Conservation (phyloP, 2,329 filamentous ascomycete genomes). For the Aspergillus vadensis region DNA sequence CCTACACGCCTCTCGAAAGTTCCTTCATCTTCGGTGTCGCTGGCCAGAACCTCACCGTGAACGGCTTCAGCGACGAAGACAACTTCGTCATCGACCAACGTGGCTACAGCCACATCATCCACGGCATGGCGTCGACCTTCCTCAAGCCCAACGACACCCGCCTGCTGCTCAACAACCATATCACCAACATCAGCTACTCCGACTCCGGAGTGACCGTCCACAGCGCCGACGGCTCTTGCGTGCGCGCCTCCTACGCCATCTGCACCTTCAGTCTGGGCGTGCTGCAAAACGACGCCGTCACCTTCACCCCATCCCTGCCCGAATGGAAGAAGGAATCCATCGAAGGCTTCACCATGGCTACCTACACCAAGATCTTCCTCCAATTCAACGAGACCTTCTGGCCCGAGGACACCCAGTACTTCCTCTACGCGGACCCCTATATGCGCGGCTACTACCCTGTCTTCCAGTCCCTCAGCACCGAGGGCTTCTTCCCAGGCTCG, state of each 20-base stretch:
- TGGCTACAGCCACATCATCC: slow-evolving; percentile 61
- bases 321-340: slow-evolving; percentile 66
- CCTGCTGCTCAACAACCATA: slow-evolving; percentile 60
- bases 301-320: slow-evolving; percentile 62
- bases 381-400: slow-evolving; percentile 70
- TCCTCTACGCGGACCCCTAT: slow-evolving; percentile 54
- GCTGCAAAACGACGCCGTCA: slow-evolving; percentile 61
- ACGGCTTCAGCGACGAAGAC: slow-evolving; percentile 63
- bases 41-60: slow-evolving; percentile 61
- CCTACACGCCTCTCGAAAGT: slow-evolving; percentile 58
- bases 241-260: slow-evolving; percentile 63
- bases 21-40: slow-evolving; percentile 58
- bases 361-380: slow-evolving; percentile 72
- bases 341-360: slow-evolving; percentile 65
- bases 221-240: slow-evolving; percentile 58
- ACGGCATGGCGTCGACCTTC: slow-evolving; percentile 60
- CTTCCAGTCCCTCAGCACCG: slow-evolving; percentile 63
- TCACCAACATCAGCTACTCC: slow-evolving; percentile 59
- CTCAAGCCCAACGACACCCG: slow-evolving; percentile 58
- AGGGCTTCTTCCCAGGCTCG: slow-evolving; percentile 61
- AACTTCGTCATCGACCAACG: slow-evolving; percentile 63
- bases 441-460: slow-evolving; percentile 59
- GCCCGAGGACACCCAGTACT: slow-evolving; percentile 57
- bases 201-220: slow-evolving; percentile 56
- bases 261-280: slow-evolving; percentile 69